Evolutionary conservation across 257 asterid species (phyloP), one percentile per base, ranked within the genome.

Genomic region (Pogostemon cablin): DNA sequence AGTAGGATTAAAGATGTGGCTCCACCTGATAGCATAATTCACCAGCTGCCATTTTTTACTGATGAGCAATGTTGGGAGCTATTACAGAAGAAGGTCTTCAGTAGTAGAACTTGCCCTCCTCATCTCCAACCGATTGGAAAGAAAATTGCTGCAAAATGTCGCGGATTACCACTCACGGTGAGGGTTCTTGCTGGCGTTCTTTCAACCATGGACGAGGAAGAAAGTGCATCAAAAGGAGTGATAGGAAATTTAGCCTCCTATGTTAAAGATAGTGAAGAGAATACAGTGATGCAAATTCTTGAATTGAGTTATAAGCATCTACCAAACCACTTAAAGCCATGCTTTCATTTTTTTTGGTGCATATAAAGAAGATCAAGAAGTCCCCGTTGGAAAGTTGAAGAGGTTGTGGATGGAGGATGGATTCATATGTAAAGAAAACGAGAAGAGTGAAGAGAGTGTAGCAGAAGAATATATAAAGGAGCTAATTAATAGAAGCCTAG

Each of bases 301-400:
- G 72, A 80, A 15, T 60, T 75, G n/a, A 84, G 84, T 73, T 80
- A 76, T 73, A 47, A 52, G 12, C 72, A 80, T 57, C 55, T 80
- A 40, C 72, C 75, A 17, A 64, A 76, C 2, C 76, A 80, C 59
- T 55, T 76, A 65, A 76, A 76, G 12, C 71, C 62, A 0, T 76
- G 84, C 54, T 80, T 80, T 75, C 81, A 76, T 17, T 80, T 80
- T 72, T 48, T 38, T 80, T 44, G 79, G 79, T n/a, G 64, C 50
- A 49, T 76, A 72, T 68, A 62, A 55, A 5, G 67, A 56, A 35
- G 74, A 65, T 35, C 7, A 35, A 12, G 46, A 68, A 56, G 64
- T 80, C 37, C 42, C 8, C 1, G 63, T 58, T 10, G 46, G 46
- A 4, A 63, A 59, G 62, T 25, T 79, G 65, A 17, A n/a, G 20